Evolutionary conservation across 2,329 filamentous ascomycete genomes (phyloP), one percentile per base, ranked within the genome.

Genomic region (Setomelanomma holmii): DNA sequence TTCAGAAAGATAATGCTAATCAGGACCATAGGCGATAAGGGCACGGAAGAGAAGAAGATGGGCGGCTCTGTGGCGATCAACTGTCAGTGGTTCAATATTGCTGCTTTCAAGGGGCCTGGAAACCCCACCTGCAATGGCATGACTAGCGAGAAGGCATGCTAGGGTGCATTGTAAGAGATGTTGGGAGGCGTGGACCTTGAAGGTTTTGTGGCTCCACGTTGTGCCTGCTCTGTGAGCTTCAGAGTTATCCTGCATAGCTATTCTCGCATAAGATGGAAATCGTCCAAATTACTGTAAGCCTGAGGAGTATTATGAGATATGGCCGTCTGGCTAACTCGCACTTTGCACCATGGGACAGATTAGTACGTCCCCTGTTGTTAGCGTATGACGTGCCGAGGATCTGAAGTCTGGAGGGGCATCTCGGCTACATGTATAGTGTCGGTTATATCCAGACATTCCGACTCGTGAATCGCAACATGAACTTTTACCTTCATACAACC

Each of bases 71-170:
- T 33, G 35, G 38, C 38, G 4, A 48, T 48, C 17, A 48, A 33
- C 19, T 41, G 45, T 22, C 45, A 48, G 23, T 48, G 45, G 24
- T 48, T 21, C 24, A 48, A 48, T 41, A 48, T 48, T 24, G 45
- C 36, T 23, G 45, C 36, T 8, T 16, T 35, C 17, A 41, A 48
- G 27, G 45, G 38, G 14, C 24, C 45, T 21, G 45, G 45, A 7
- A 40, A 47, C 17, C 45, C 35, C 3, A 38, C 30, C 3, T 45
- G 42, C 20, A 43, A 33, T 19, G 23, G 40, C 4, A 33, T 43
- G 6, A 22, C 23, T 20, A 33, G 23, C 40, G 40, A 43, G 23
- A 34, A 43, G 21, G 24, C 38, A 40, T 40, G 33, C 40, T 55
- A 43, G 36, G n/a, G n/a, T n/a, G n/a, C n/a, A n/a, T n/a, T n/a